Conservation (phyloP, 2,329 filamentous ascomycete genomes). For the Thelonectria olida region DNA sequence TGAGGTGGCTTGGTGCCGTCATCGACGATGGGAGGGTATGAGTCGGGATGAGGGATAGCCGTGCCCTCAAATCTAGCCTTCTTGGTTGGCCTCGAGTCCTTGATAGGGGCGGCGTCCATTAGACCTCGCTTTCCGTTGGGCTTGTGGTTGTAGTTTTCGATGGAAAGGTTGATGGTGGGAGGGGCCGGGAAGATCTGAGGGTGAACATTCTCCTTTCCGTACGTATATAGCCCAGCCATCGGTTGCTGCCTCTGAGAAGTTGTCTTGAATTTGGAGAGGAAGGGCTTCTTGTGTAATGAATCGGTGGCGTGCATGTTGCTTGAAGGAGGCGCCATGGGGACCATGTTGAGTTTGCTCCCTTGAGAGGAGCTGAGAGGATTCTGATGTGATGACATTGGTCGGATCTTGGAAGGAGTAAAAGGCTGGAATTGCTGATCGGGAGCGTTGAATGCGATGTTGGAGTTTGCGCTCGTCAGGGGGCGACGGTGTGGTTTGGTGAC, state of each 20-base stretch:
- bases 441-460: conserved; percentile 75
- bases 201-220: conserved; percentile 67
- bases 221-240: conserved; percentile 51
- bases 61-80: conserved; percentile 69
- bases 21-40: conserved; percentile 85
- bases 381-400: conserved; percentile 67
- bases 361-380: conserved; percentile 64
- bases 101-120: conserved; percentile 77
- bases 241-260: conserved; percentile 62
- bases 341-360: conserved; percentile 71
- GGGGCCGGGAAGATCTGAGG: conserved; percentile 61
- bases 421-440: conserved; percentile 60
- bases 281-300: conserved; percentile 74
- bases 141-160: conserved; percentile 64
- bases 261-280: conserved; percentile 68
- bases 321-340: conserved; percentile 73
- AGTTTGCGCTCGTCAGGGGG: conserved; percentile 60
- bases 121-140: conserved; percentile 68
- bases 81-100: conserved; percentile 74
- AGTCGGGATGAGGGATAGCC: conserved; percentile 73
- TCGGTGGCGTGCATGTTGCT: conserved; percentile 70
- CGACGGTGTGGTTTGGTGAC: conserved; percentile 58
- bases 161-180: conserved; percentile 56
- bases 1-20: conserved; percentile 89
- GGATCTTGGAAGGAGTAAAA: conserved; percentile 76